Base-by-base conservation (phyloP, 2,329 filamentous ascomycete species). In the Drechslerella stenobrocha region DNA sequence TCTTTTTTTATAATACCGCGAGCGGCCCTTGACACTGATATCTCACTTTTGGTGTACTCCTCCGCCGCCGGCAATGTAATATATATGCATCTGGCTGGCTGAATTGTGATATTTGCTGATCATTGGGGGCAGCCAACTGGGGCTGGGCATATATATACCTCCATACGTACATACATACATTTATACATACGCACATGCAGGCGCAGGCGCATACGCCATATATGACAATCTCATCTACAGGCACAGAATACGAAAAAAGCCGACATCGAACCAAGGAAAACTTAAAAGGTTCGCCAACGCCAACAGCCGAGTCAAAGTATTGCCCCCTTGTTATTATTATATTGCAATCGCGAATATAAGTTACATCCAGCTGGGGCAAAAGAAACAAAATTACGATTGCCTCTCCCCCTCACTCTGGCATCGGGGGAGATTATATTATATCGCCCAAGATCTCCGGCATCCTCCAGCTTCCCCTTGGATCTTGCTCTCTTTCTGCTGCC, bases 381-480 rank as follows among this genome's bases (percentile, higher is more conserved):
- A 34, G 45, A 34, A 18, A 23, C 20, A 34, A 48, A 28, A 48
- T 48, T 34, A 48, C 45, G 24, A 48, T 48, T 48, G 45, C 24
- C 28, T 48, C 45, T 24, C 13, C 28, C 28, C 45, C 45, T 34
- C 45, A 28, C 45, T 11, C 11, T n/a, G n/a, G n/a, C n/a, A n/a
- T n/a, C n/a, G n/a, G n/a, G n/a, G n/a, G n/a, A 20, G 18, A 45
- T n/a, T 28, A 9, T 11, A 50, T 28, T 20, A 52, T 37, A 45
- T 32, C 18, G 37, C 34, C 20, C 26, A 47, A 30, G 37, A 18
- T 53, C 56, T 52, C 52, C 52, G 60, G 45, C 57, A 57, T 57
- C 46, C 37, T 42, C 37, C 37, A 42, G 37, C 37, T 42, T 20
- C n/a, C 13, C 6, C 30, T 32, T 32, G 6, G 13, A 32, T 32